Percentiles rank a stretch among this genome's conserved stretches.
These are phyloP conservation scores for Orbilia javanica DNA, from an alignment of 2,329 filamentous ascomycete genomes.

Conservation along the genomic window DNA sequence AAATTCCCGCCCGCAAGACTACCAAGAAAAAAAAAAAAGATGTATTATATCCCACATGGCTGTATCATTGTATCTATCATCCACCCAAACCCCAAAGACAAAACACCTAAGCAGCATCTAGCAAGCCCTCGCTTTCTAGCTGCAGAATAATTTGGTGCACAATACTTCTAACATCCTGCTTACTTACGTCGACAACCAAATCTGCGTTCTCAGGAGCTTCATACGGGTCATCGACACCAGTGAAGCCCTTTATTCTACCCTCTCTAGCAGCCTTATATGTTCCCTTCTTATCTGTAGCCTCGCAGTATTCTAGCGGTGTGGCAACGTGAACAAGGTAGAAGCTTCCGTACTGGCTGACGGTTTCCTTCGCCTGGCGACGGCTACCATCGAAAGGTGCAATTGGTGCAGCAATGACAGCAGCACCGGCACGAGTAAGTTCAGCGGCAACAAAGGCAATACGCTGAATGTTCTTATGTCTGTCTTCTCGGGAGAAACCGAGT, in stretches of 20 bases:
- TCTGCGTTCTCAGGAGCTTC: slow-evolving; percentile 85
- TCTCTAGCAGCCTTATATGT: slow-evolving; percentile 85
- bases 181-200: slow-evolving; percentile 84
- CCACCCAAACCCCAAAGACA: neutral
- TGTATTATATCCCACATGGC: slow-evolving; percentile 6
- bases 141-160: slow-evolving; percentile 97
- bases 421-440: slow-evolving; percentile 91
- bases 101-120: slow-evolving; percentile 70
- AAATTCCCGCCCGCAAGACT: slow-evolving; percentile 6
- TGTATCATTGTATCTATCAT: slow-evolving; percentile 9
- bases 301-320: slow-evolving; percentile 89
- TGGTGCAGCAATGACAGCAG: slow-evolving; percentile 94
- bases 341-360: slow-evolving; percentile 86
- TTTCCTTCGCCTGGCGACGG: slow-evolving; percentile 81
- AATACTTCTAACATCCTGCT: slow-evolving; percentile 88
- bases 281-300: slow-evolving; percentile 94
- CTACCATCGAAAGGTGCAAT: slow-evolving; percentile 92
- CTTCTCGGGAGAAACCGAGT: slow-evolving; percentile 92
- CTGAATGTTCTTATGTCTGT: slow-evolving; percentile 93
- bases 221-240: slow-evolving; percentile 96
- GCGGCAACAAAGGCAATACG: slow-evolving; percentile 96
- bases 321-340: slow-evolving; percentile 97
- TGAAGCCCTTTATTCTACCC: slow-evolving; percentile 98
- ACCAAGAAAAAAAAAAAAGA: slow-evolving; percentile 1
- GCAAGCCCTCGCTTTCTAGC: slow-evolving; percentile 87